Percentiles rank a stretch among this genome's conserved stretches.
phyloP scores from a whole-genome alignment of 2,329 filamentous ascomycete species.

The Ophiostoma montium region DNA sequence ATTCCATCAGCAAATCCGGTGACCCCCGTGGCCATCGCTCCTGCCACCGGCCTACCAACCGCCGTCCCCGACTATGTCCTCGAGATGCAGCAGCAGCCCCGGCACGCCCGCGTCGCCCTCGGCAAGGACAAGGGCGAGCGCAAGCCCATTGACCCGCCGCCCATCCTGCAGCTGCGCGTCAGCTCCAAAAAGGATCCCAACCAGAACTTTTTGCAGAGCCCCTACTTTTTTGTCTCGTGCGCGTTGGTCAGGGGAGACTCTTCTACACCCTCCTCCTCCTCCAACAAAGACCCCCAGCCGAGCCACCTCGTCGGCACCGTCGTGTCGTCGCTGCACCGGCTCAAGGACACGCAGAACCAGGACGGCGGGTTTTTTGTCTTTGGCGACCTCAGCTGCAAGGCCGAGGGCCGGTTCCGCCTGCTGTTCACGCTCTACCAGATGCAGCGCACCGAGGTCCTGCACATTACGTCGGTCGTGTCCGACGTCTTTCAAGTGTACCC shows the following conservation, averaged over 20 bases:
- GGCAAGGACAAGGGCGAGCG: slow-evolving; percentile 68
- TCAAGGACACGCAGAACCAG: slow-evolving; percentile 64
- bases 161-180: slow-evolving; percentile 59
- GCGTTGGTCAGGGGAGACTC: slow-evolving; percentile 28
- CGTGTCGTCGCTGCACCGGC: slow-evolving; percentile 66
- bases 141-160: slow-evolving; percentile 79
- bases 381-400: slow-evolving; percentile 67
- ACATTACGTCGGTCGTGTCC: slow-evolving; percentile 34
- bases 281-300: slow-evolving; percentile 21
- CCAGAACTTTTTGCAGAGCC: slow-evolving; percentile 39
- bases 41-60: no score
- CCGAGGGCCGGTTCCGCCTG: slow-evolving; percentile 57
- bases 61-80: slow-evolving; percentile 18
- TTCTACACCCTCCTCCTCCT: slow-evolving; percentile 17
- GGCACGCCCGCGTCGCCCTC: slow-evolving; percentile 51
- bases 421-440: slow-evolving; percentile 69
- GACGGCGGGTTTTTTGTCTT: slow-evolving; percentile 88
- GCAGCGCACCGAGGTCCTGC: slow-evolving; percentile 24
- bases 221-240: slow-evolving; percentile 35
- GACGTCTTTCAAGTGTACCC: slow-evolving; percentile 52
- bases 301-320: slow-evolving; percentile 55
- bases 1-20: no score
- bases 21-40: no score
- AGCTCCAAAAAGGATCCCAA: slow-evolving; percentile 30
- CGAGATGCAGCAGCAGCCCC: slow-evolving; percentile 49